Conservation (phyloP, 768 basidiomycete species). For the Royoungia palumana region DNA sequence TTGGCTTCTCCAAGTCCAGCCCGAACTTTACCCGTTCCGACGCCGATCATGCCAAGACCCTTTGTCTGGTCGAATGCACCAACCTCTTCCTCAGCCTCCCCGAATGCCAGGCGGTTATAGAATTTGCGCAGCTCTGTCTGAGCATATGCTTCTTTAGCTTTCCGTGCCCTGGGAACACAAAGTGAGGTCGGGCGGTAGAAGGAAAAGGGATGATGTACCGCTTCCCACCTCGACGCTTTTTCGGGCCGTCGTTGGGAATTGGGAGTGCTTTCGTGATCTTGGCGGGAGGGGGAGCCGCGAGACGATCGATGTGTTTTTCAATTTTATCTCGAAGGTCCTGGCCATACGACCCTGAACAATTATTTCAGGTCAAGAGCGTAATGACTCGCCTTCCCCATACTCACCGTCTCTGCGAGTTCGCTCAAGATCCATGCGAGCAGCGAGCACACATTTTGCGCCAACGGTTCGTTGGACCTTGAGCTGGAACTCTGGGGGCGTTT, state of each 20-base stretch:
- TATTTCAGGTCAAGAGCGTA: not conserved
- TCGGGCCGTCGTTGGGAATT: slow-evolving; percentile 91
- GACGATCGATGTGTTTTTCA: slow-evolving; percentile 87
- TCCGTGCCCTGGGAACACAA: slow-evolving; percentile 65
- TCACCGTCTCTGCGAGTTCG: slow-evolving; percentile 76
- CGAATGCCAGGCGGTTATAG: slow-evolving; percentile 96
- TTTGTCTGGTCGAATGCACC: slow-evolving; percentile 98
- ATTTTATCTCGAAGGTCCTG: slow-evolving; percentile 77
- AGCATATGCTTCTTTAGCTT: slow-evolving; percentile 97
- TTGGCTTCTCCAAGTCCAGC: slow-evolving; percentile 85
- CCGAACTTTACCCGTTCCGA: slow-evolving; percentile 82
- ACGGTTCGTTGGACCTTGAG: slow-evolving; percentile 91
- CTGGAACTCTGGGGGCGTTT: slow-evolving; percentile 85
- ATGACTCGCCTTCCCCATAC: slow-evolving; percentile 10
- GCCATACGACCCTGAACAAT: slow-evolving; percentile 67
- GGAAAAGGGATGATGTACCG: slow-evolving; percentile 47
- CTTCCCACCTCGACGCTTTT: slow-evolving; percentile 94
- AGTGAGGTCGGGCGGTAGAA: not conserved
- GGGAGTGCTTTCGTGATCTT: slow-evolving; percentile 94
- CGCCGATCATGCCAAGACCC: slow-evolving; percentile 96
- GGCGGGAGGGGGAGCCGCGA: slow-evolving; percentile 90
- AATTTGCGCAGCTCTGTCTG: slow-evolving; percentile 95
- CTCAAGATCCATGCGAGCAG: slow-evolving; percentile 93
- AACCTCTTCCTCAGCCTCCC: slow-evolving; percentile 92
- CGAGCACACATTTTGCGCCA: slow-evolving; percentile 86